Evolutionary conservation across 1,284 basidiomycete species (phyloP), one percentile per base, ranked within the genome.

Genomic region (Apiotrichum akiyoshidainum): DNA sequence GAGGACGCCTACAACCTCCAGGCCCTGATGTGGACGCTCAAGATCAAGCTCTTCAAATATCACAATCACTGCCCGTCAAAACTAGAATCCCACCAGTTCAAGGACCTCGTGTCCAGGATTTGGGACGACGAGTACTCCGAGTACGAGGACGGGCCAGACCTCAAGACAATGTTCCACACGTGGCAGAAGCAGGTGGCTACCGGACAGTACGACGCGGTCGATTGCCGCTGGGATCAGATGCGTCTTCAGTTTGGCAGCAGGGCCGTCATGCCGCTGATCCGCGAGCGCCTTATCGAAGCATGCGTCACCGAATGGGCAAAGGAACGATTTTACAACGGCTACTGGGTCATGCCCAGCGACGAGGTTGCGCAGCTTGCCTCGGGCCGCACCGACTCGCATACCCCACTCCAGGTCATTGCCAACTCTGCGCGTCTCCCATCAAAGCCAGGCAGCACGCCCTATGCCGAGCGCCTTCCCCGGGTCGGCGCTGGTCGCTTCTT

Each of bases 331-430:
- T 49, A 58, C 31, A 48, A 55, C 19, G 71, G 66, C 10, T 64
- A 63, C 31, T 73, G 71, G 71, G 60, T 73, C 21, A 50, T 63
- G 33, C 71, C 71, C 5, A 58, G 56, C 17, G 70, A 71, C 45
- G 71, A 73, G 52, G 54, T 73, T 21, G 34, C 45, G 5, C 65
- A 65, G 52, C 49, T 65, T 31, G 26, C 26, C 8, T 19, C 46
- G 19, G 26, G 26, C 26, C 26, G 26, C 26, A 31, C 26, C 26
- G 26, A 8, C 9, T 14, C 6, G 14, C 10, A 26, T 55, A 44
- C 55, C 4, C 41, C 48, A 2, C n/a, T 62, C 10, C 17, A 47
- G 4, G n/a, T 21, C 13, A 46, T 60, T 7, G 55, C 53, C n/a
- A 17, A 17, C 14, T 7, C 41, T 16, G 46, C 41, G 21, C 26